Evolutionary conservation across 2,329 filamentous ascomycete species (phyloP), one percentile per base, ranked within the genome.

Genomic region (Xylariaceae sp.): DNA sequence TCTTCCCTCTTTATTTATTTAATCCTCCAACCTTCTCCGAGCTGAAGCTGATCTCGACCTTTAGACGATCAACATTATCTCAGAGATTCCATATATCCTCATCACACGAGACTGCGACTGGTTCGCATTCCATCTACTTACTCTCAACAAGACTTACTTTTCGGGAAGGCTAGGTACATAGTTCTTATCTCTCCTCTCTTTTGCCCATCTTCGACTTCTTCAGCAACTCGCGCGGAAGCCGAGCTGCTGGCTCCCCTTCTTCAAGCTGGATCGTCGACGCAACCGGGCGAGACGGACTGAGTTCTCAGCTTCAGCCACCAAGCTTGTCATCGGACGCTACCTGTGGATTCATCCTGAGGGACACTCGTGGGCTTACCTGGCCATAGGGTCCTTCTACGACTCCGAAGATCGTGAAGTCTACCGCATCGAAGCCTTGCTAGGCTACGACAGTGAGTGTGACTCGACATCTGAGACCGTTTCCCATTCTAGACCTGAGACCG

Each of bases 331-430:
- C 34, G 69, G 64, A 13, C 69, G 71, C 48, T 57, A 65, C 38
- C 50, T 68, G 31, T 50, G 62, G 35, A 43, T 55, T 7, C 59
- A 57, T 12, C 54, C 51, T 2, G 53, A 59, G 16, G 50, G 55
- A 3, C 57, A 53, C 0, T 61, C 51, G 41, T 73, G 68, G 66
- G 69, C 65, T 12, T 71, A 64, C 62, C 59, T 74, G 32, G 59
- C 71, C 15, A 59, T 70, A 11, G 70, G 62, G 0, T 63, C 64
- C 1, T 74, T 73, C 37, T 71, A 69, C 53, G 68, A 74, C 56
- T 38, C 46, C 2, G 38, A 62, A 8, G 61, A 63, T 29, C 56
- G 53, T 23, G 52, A 62, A 3, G 41, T 74, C 27, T 74, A 69
- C 68, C 70, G 68, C 31, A 67, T 60, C 0, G 63, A 73, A 52